Evolutionary conservation across 352 stramenopile species (phyloP).

Genomic region (Phytophthora sojae): DNA sequence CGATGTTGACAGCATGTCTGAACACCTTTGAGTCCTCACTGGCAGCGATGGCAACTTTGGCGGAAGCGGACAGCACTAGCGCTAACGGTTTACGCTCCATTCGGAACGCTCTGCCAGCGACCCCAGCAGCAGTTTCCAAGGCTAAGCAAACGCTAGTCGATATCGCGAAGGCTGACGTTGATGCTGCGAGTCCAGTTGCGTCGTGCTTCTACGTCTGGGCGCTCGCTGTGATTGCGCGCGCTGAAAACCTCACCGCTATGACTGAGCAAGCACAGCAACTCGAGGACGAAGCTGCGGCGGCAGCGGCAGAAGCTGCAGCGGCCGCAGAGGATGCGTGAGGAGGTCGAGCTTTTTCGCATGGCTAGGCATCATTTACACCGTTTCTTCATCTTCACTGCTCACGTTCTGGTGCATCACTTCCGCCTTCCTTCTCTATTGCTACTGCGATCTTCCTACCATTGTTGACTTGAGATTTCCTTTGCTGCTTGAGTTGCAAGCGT

Average conservation of each 20-base stretch:
- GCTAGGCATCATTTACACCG: not conserved
- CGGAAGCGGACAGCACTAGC: conserved; percentile 24
- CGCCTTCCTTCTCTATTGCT: conserved; percentile 7
- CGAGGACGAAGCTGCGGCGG: conserved; percentile 44
- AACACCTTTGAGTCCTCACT: conserved; percentile 40
- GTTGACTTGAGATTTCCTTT: conserved; percentile 11
- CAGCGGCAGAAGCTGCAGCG: conserved; percentile 22
- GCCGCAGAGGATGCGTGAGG: conserved; percentile 13
- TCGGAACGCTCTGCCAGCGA: conserved; percentile 29
- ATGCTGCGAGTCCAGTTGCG: conserved; percentile 53
- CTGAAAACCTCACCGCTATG: conserved; percentile 58
- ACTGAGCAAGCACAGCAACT: conserved; percentile 50
- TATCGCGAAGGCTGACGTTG: conserved; percentile 60
- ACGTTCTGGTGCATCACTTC: conserved; percentile 2
- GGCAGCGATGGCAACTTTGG: conserved; percentile 14
- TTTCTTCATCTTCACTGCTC: conserved; percentile 15
- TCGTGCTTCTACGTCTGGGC: conserved; percentile 62
- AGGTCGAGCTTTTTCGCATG: not conserved
- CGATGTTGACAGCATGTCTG: conserved; percentile 36
- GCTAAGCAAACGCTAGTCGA: conserved; percentile 59
- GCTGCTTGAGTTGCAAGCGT: conserved; percentile 31
- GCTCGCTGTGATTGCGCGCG: conserved; percentile 57
- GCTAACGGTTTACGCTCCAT: conserved; percentile 22
- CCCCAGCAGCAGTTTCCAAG: conserved; percentile 20
- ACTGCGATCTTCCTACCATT: conserved; percentile 27